These are phyloP conservation scores for Aspergillus udagawae DNA, from an alignment of 2,329 filamentous ascomycete genomes.

Conservation along the genomic window DNA sequence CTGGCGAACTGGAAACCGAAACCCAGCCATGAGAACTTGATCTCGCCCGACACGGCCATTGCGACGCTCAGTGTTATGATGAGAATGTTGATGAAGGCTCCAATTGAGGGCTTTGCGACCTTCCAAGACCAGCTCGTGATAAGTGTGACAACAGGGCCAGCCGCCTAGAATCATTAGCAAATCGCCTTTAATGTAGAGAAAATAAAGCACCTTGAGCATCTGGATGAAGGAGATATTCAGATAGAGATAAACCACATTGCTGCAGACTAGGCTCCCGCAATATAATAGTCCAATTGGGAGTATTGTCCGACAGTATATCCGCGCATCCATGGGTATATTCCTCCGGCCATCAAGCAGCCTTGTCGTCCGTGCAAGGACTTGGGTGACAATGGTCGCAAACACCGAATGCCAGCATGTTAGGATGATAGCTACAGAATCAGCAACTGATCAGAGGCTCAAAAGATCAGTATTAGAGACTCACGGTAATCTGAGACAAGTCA, in stretches of 20 bases:
- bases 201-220: constrained; percentile 77
- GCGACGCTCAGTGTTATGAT: constrained; percentile 89
- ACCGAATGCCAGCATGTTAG: constrained; percentile 89
- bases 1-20: constrained; percentile 65
- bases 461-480: background rate
- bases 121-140: constrained; percentile 80
- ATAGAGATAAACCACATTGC: constrained; percentile 91
- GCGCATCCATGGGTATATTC: constrained; percentile 88
- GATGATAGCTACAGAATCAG: constrained; percentile 45
- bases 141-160: constrained; percentile 88
- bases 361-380: constrained; percentile 82
- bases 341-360: constrained; percentile 83
- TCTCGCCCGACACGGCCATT: constrained; percentile 87
- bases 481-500: constrained; percentile 11
- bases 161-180: constrained; percentile 56
- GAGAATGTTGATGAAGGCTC: constrained; percentile 82
- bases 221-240: constrained; percentile 94
- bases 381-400: constrained; percentile 88
- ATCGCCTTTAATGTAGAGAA: constrained; percentile 24
- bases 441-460: background rate
- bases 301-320: constrained; percentile 83
- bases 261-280: constrained; percentile 89
- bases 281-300: constrained; percentile 93
- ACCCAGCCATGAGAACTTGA: constrained; percentile 67
- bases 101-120: constrained; percentile 72